A percentile compares a stretch with the other conserved stretches of the same genome.
These are phyloP conservation scores for Terana coerulea DNA, from an alignment of 768 basidiomycete genomes.

Conservation along the genomic window DNA sequence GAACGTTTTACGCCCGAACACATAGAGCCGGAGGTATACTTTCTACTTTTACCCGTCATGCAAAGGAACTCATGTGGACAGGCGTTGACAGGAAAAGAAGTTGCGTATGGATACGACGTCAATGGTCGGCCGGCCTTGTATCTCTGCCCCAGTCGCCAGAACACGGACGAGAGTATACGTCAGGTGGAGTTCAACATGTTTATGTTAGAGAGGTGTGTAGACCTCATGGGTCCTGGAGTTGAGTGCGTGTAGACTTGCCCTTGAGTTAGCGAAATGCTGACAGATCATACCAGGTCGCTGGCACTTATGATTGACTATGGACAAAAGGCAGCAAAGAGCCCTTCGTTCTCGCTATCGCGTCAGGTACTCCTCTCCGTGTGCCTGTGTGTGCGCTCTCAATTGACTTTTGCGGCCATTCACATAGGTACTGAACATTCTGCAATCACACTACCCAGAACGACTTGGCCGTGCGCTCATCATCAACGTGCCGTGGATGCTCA, in stretches of 20 bases:
- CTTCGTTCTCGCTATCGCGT: slow-evolving; percentile 36
- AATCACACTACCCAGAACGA: slow-evolving; percentile 84
- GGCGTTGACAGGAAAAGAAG: slow-evolving; percentile 80
- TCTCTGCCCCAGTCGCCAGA: slow-evolving; percentile 68
- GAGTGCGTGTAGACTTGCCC: slow-evolving; percentile 50
- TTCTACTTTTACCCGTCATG: not conserved
- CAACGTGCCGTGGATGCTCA: slow-evolving; percentile 78
- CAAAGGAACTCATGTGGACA: slow-evolving; percentile 21
- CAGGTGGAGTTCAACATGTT: slow-evolving; percentile 76
- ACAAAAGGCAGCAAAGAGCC: slow-evolving; percentile 55
- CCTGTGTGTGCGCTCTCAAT: not conserved
- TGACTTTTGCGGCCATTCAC: not conserved
- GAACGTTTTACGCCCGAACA: slow-evolving; percentile 46
- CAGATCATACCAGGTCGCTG: slow-evolving; percentile 44
- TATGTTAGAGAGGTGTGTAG: slow-evolving; percentile 71
- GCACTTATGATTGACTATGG: slow-evolving; percentile 75
- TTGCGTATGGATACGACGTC: slow-evolving; percentile 73
- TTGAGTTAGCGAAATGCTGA: not conserved
- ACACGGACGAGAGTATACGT: slow-evolving; percentile 62
- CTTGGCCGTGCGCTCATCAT: slow-evolving; percentile 70
- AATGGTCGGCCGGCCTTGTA: slow-evolving; percentile 65
- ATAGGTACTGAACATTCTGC: slow-evolving; percentile 49
- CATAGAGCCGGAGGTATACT: slow-evolving; percentile 70
- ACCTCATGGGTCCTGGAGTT: slow-evolving; percentile 77
- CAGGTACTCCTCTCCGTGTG: slow-evolving; percentile 26